phyloP scores from a whole-genome alignment of 2,329 filamentous ascomycete species.

The Colletotrichum phormii region DNA sequence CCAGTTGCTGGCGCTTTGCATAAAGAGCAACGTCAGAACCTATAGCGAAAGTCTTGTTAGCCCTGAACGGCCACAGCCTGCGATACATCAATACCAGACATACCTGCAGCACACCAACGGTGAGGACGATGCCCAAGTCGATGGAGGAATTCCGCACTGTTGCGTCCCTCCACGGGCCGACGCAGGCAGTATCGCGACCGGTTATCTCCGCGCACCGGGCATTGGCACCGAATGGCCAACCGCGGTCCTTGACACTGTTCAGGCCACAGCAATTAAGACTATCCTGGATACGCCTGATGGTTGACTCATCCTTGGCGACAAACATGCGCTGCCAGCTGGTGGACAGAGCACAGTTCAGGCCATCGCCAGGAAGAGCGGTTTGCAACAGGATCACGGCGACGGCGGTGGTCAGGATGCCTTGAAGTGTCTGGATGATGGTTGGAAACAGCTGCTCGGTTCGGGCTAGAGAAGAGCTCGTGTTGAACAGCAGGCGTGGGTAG shows the following conservation, averaged over 20 bases:
- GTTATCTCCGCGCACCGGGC: slow-evolving; percentile 58
- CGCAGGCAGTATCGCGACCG: slow-evolving; percentile 60
- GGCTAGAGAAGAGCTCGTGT: slow-evolving; percentile 33
- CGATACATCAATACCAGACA: slow-evolving; percentile 27
- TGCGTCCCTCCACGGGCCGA: slow-evolving; percentile 65
- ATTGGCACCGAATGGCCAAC: slow-evolving; percentile 67
- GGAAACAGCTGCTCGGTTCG: slow-evolving; percentile 34
- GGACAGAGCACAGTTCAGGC: slow-evolving; percentile 64
- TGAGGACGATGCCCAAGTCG: slow-evolving; percentile 64
- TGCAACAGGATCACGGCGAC: slow-evolving; percentile 58
- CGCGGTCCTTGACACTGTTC: slow-evolving; percentile 65
- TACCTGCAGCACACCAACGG: slow-evolving; percentile 69
- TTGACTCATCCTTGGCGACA: slow-evolving; percentile 57
- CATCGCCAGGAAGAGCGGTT: slow-evolving; percentile 46
- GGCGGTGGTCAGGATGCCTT: slow-evolving; percentile 55
- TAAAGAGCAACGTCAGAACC: slow-evolving; percentile 30
- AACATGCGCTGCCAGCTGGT: slow-evolving; percentile 68
- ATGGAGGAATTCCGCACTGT: slow-evolving; percentile 65
- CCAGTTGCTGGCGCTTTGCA: slow-evolving; percentile 34
- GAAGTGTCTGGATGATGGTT: slow-evolving; percentile 52
- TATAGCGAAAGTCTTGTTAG: not conserved
- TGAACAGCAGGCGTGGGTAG: slow-evolving; percentile 47
- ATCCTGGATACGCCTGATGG: slow-evolving; percentile 73
- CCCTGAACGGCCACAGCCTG: not conserved
- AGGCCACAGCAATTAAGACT: slow-evolving; percentile 75